Base-by-base conservation (phyloP, 1,284 basidiomycete genomes). In the Ganoderma leucocontextum region DNA sequence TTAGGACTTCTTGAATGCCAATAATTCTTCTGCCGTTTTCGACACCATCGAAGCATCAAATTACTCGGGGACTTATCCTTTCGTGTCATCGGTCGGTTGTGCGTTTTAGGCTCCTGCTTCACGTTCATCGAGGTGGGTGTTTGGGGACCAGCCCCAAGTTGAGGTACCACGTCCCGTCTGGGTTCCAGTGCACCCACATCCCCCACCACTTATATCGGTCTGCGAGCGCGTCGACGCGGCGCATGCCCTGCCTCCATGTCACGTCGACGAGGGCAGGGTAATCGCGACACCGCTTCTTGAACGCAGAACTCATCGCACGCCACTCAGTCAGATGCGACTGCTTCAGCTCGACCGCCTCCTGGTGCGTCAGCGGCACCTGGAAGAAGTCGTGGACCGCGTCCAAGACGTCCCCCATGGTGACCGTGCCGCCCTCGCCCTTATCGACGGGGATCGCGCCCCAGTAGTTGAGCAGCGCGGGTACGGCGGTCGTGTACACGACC, bases 181-280 rank as follows among this genome's bases (percentile, higher is more conserved):
- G 58, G 13, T 73, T 73, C 66, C 76, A 73, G 36, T 78, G 71
- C 42, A 80, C 72, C 80, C 78, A 80, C 66, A 79, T 55, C 3
- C 82, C 82, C 78, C 78, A 79, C 74, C 76, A 84, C 42, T 73
- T 60, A 60, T 70, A 78, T 22, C 72, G 63, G 60, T 79, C 77
- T 1, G 78, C 80, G 42, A 84, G 74, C 64, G 77, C 78, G 69
- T 84, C 82, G 36, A 79, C 77, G 47, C 84, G 76, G 62, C 75
- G 78, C 59, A 81, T 74, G 0, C 82, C 84, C 52, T 81, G 77
- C 61, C 36, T 66, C 38, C 74, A 70, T 53, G 81, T 79, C 71
- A 76, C 79, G 10, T 74, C 80, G 0, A 75, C 69, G 6, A 84
- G 65, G 13, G 70, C 75, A n/a, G 63, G 61, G 13, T 74, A 73